Evolutionary conservation across 2,329 filamentous ascomycete species (phyloP).

Genomic region (Clarireedia sp.): DNA sequence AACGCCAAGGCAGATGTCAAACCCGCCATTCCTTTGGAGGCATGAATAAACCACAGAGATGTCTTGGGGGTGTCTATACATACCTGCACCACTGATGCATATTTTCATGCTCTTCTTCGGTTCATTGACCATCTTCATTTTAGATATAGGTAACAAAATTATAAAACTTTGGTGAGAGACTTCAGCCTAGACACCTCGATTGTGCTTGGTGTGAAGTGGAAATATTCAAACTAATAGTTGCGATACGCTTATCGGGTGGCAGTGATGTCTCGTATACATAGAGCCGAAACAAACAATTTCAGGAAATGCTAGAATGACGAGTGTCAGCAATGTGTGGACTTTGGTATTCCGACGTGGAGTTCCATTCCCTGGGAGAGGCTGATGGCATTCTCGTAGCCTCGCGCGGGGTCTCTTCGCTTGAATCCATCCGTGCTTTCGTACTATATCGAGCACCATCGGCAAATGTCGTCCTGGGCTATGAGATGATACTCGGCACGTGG

Average conservation of each 20-base stretch:
- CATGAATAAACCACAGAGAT: too few relatives aligned
- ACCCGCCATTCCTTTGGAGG: conserved; percentile 63
- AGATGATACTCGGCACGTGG: not conserved
- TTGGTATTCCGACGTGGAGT: too few relatives aligned
- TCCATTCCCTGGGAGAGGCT: not conserved
- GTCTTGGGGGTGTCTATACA: not conserved
- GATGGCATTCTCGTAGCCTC: not conserved
- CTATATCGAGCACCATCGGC: not conserved
- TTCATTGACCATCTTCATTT: not conserved
- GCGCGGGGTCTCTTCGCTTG: not conserved
- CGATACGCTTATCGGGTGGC: too few relatives aligned
- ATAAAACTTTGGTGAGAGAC: too few relatives aligned
- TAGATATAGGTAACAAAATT: too few relatives aligned
- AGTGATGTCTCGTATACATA: too few relatives aligned
- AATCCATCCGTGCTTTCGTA: not conserved
- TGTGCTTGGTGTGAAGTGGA: too few relatives aligned
- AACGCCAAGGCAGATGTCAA: conserved; percentile 64
- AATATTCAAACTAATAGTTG: too few relatives aligned
- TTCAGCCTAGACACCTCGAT: too few relatives aligned
- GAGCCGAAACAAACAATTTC: too few relatives aligned
- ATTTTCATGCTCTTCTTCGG: not conserved
- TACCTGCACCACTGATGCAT: not conserved
- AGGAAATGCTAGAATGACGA: too few relatives aligned
- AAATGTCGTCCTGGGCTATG: not conserved
- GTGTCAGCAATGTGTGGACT: too few relatives aligned